phyloP scores from a whole-genome alignment of 1,139 yeast genomes.

The Lizanozyma gosingica region DNA sequence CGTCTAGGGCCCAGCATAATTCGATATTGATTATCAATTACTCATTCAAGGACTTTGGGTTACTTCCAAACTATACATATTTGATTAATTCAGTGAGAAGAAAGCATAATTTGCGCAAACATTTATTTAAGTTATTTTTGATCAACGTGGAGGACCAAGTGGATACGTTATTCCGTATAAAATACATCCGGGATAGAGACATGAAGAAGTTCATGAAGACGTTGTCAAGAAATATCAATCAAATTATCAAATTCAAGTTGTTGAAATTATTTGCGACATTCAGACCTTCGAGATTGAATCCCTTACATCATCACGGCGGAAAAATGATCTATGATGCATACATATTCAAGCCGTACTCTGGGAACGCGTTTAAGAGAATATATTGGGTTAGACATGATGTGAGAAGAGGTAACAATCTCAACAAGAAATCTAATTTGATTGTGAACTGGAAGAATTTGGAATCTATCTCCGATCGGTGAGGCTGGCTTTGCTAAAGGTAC shows the following conservation, averaged over 20 bases:
- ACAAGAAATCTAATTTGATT: background rate
- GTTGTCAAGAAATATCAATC: constrained; percentile 18
- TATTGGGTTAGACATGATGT: constrained; percentile 20
- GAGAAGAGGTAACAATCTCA: constrained; percentile 1
- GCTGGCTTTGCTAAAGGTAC: too few relatives aligned
- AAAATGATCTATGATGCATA: constrained; percentile 16
- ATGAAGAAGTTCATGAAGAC: constrained; percentile 19
- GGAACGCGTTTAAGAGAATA: constrained; percentile 21
- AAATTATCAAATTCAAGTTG: constrained; percentile 19
- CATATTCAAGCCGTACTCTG: constrained; percentile 19
- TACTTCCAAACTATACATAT: constrained; percentile 27
- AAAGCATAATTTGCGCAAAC: constrained; percentile 19
- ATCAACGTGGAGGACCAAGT: constrained; percentile 33
- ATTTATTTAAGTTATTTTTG: constrained; percentile 28
- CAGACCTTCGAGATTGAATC: constrained; percentile 9
- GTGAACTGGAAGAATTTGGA: background rate
- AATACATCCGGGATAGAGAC: constrained; percentile 22
- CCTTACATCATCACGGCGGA: background rate
- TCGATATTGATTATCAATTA: constrained; percentile 17
- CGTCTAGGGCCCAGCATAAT: constrained; percentile 1
- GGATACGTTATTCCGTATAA: constrained; percentile 28
- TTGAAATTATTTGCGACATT: constrained; percentile 11
- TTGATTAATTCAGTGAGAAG: constrained; percentile 19
- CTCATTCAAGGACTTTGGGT: constrained; percentile 23
- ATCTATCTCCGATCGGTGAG: background rate